phyloP scores from a whole-genome alignment of 2,329 filamentous ascomycete species.

The Epichloe sibirici region DNA sequence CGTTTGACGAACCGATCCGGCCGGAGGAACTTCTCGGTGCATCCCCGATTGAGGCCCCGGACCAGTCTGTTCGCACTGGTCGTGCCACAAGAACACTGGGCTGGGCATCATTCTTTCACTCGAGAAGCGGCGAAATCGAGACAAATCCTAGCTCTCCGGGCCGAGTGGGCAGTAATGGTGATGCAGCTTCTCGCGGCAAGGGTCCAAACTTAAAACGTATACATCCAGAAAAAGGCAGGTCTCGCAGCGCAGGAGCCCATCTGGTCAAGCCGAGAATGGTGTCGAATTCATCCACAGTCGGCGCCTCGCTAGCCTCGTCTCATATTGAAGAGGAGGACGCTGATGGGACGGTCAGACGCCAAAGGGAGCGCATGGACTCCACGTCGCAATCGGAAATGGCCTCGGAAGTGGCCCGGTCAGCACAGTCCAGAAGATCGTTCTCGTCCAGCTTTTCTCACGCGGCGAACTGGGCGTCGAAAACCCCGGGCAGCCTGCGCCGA shows the following conservation, averaged over 20 bases:
- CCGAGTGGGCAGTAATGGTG: slow-evolving; percentile 12
- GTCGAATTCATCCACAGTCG: slow-evolving; percentile 13
- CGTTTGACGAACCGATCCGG: slow-evolving; percentile 22
- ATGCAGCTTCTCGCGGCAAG: slow-evolving; percentile 16
- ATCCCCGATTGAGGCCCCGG: slow-evolving; percentile 13
- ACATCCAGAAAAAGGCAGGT: slow-evolving; percentile 10
- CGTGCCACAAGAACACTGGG: slow-evolving; percentile 6
- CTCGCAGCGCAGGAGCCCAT: slow-evolving; percentile 16
- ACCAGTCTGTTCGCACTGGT: slow-evolving; percentile 5
- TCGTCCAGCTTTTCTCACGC: slow-evolving; percentile 49
- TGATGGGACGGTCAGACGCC: slow-evolving; percentile 6
- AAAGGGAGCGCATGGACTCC: slow-evolving; percentile 11
- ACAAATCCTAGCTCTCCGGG: slow-evolving; percentile 10
- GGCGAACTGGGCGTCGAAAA: slow-evolving; percentile 42
- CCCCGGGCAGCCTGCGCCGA: slow-evolving; percentile 41
- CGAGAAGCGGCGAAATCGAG: slow-evolving; percentile 19
- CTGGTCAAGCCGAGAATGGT: slow-evolving; percentile 27
- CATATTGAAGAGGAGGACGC: slow-evolving; percentile 13
- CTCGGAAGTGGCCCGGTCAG: slow-evolving; percentile 25
- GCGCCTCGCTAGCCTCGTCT: slow-evolving; percentile 12
- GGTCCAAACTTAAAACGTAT: slow-evolving; percentile 17
- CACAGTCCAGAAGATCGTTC: slow-evolving; percentile 38
- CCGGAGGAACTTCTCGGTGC: slow-evolving; percentile 18
- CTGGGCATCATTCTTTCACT: slow-evolving; percentile 49
- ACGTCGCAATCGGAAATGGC: slow-evolving; percentile 15